Percentiles rank a stretch among this genome's conserved stretches.
Conservation (phyloP, 2,329 filamentous ascomycete species). For the Chaetoscypha palmicola region DNA sequence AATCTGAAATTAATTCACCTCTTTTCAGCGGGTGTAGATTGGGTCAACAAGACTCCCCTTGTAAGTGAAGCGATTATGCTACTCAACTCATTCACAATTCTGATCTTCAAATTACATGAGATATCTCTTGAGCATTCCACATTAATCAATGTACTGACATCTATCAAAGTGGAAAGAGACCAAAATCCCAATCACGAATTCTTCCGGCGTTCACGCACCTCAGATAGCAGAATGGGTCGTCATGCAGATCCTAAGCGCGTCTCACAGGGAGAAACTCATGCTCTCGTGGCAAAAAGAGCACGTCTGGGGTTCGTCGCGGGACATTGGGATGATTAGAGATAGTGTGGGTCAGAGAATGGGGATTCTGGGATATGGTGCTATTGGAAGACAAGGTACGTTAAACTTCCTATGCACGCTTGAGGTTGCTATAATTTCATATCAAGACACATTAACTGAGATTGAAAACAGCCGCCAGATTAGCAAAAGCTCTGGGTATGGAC, state of each 20-base stretch:
- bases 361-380: conserved; percentile 36
- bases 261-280: conserved; percentile 46
- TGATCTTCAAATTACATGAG: not conserved
- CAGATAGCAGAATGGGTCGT: conserved; percentile 62
- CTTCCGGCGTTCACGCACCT: conserved; percentile 37
- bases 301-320: conserved; percentile 39
- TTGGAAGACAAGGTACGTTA: conserved; percentile 39
- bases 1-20: conserved; percentile 34
- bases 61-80: too few relatives aligned
- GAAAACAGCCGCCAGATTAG: conserved; percentile 42
- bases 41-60: conserved; percentile 22
- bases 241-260: conserved; percentile 52
- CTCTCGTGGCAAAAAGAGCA: conserved; percentile 52
- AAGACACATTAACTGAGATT: conserved; percentile 1
- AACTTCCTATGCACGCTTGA: not conserved
- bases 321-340: conserved; percentile 39
- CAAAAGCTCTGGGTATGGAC: conserved; percentile 52
- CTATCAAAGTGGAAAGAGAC: conserved; percentile 27
- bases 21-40: conserved; percentile 31
- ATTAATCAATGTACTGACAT: not conserved
- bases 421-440: conserved; percentile 3
- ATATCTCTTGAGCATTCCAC: not conserved
- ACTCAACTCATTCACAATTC: too few relatives aligned
- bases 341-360: conserved; percentile 51
- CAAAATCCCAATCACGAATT: conserved; percentile 31